Evolutionary conservation across 495 filamentous ascomycete genomes (phyloP).

Genomic region (Friedmanniomyces endolithicus): DNA sequence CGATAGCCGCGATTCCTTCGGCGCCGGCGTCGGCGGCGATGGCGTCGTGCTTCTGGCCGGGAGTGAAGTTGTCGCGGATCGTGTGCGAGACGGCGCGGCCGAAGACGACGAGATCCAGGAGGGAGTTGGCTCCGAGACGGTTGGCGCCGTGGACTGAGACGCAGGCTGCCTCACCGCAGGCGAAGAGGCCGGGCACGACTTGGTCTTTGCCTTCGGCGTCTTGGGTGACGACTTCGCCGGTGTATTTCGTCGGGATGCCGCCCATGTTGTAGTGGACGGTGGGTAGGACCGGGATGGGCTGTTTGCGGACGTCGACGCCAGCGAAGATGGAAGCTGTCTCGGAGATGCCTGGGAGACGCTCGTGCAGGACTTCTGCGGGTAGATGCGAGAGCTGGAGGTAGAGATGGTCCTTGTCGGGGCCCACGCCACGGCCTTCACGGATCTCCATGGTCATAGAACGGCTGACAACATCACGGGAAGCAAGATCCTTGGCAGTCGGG

Average conservation of each 20-base stretch:
- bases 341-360: conserved; percentile 95
- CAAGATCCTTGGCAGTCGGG: conserved; percentile 93
- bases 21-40: conserved; percentile 73
- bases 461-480: conserved; percentile 88
- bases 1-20: conserved; percentile 69
- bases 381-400: conserved; percentile 94
- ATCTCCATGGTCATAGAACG: conserved; percentile 98
- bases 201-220: conserved; percentile 75
- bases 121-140: conserved; percentile 92
- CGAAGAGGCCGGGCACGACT: conserved; percentile 88
- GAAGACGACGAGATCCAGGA: conserved; percentile 93
- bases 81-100: conserved; percentile 93
- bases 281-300: conserved; percentile 92
- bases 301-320: conserved; percentile 90
- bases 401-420: conserved; percentile 93
- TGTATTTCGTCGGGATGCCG: conserved; percentile 95
- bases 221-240: conserved; percentile 82
- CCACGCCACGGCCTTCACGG: conserved; percentile 89
- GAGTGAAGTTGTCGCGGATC: conserved; percentile 77
- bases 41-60: conserved; percentile 60
- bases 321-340: conserved; percentile 96
- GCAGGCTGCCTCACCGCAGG: conserved; percentile 92
- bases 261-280: conserved; percentile 99
- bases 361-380: conserved; percentile 77
- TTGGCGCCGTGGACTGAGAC: conserved; percentile 99